Conservation (phyloP, 148 eudicot species). For the Rhododendron molle region DNA sequence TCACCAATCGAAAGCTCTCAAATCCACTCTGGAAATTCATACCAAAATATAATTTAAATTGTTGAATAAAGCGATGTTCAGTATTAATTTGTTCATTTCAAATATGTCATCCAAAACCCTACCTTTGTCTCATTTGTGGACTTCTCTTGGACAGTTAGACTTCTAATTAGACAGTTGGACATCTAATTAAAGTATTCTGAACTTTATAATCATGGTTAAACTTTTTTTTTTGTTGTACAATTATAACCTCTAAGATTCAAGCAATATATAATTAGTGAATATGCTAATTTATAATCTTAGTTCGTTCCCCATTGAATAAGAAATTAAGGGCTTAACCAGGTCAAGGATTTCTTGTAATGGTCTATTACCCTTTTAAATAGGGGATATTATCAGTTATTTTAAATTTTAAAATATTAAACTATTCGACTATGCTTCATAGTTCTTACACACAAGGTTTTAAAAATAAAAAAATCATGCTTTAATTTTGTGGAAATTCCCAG, state of each 20-base stretch:
- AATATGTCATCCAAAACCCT: background rate
- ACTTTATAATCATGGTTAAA: background rate
- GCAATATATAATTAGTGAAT: background rate
- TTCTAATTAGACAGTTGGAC: background rate
- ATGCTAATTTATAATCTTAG: background rate
- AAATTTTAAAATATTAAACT: background rate
- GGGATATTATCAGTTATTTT: background rate
- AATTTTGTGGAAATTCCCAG: background rate
- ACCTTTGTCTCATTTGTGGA: conserved; percentile 1
- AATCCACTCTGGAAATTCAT: background rate
- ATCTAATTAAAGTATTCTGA: background rate
- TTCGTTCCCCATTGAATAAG: background rate
- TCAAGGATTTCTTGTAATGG: background rate
- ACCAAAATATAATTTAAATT: background rate
- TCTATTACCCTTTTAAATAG: background rate
- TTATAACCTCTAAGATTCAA: background rate
- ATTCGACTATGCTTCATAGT: background rate
- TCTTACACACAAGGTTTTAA: background rate
- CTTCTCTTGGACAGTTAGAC: background rate
- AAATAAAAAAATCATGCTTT: background rate
- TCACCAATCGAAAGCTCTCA: background rate
- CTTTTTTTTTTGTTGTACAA: background rate
- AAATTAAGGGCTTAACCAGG: background rate
- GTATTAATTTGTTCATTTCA: background rate
- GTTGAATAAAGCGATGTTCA: background rate